Base-by-base conservation (phyloP, 371 early-diverging fungal genomes). In the Conidiobolus incongruus region DNA sequence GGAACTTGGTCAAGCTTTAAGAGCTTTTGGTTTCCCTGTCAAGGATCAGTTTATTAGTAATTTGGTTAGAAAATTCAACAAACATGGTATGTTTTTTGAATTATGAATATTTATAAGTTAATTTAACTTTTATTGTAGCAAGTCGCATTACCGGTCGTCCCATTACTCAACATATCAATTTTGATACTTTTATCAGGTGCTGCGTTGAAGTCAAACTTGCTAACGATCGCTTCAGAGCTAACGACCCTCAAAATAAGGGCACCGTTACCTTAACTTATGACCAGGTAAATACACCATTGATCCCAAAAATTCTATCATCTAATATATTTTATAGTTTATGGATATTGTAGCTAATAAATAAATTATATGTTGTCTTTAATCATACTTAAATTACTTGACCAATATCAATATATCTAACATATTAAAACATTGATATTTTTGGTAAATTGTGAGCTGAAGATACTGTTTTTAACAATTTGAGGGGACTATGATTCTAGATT, bases 1-100 rank as follows among this genome's bases (percentile, higher is more conserved):
- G 35, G 85, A 88, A 51, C 61, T 85, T 47, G 60, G 55, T 17
- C 67, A 72, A 17, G 85, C 83, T 2, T 63, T 87, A 58, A 61
- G 75, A 19, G 68, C 79, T 0, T 70, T 87, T 19, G 82, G 82
- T 8, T 81, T 67, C 59, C 71, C 68, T 40, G 53, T 81, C 32
- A 63, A 65, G 16, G 68, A 65, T 11, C 53, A 54, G 40, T 59
- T 76, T 37, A 51, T 75, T 50, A 56, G 53, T 20, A 39, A 61
- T 31, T 45, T 74, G 36, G 58, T 78, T 50, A 63, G 60, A 53
- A 69, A 71, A 46, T 74, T 62, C 48, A 70, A 75, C 46, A 58
- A 60, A 44, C 60, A 65, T 58, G 74, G 75, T 75, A 60, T 51
- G 17, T 43, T 34, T n/a, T n/a, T 31, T 10, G 10, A n/a, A n/a